Conservation (phyloP, 2,329 filamentous ascomycete genomes). For the Neonectria ditissima region DNA sequence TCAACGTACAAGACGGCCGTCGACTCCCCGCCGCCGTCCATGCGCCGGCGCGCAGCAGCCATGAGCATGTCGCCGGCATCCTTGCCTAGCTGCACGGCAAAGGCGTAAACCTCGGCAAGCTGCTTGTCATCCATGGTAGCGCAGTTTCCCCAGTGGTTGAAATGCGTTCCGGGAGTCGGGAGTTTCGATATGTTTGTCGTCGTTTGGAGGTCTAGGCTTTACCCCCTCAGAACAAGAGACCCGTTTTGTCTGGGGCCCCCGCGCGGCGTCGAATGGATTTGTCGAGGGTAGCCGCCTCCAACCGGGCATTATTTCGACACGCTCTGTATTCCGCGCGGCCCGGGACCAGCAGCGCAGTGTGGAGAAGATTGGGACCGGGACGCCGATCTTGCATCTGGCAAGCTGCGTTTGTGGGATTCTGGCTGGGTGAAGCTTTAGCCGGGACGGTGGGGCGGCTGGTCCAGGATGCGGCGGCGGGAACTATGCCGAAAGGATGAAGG, state of each 20-base stretch:
- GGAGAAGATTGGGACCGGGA: slow-evolving; percentile 19
- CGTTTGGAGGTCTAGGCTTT: too few relatives aligned
- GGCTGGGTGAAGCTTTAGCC: slow-evolving; percentile 45
- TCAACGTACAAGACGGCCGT: slow-evolving; percentile 55
- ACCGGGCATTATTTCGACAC: slow-evolving; percentile 19
- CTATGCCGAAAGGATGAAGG: slow-evolving; percentile 17
- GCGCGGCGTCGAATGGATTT: slow-evolving; percentile 10
- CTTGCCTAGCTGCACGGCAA: slow-evolving; percentile 77
- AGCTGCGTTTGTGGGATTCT: not conserved
- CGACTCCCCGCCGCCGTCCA: slow-evolving; percentile 36
- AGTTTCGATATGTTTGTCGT: not conserved
- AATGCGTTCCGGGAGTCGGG: not conserved
- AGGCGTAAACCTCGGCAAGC: slow-evolving; percentile 74
- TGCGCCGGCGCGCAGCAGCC: slow-evolving; percentile 61
- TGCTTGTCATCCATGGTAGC: slow-evolving; percentile 56
- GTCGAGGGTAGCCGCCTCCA: slow-evolving; percentile 36
- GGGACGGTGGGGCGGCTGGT: slow-evolving; percentile 11
- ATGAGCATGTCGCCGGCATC: slow-evolving; percentile 76
- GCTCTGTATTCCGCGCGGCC: slow-evolving; percentile 28
- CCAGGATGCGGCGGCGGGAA: not conserved
- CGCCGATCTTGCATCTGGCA: slow-evolving; percentile 22
- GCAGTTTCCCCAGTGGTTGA: slow-evolving; percentile 30
- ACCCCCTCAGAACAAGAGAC: too few relatives aligned
- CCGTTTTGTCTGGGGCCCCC: slow-evolving; percentile 28
- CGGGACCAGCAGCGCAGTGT: slow-evolving; percentile 37